Evolutionary conservation across 352 stramenopile genomes (phyloP), one percentile per base, ranked within the genome.

Genomic region (Phytophthora foliorum): DNA sequence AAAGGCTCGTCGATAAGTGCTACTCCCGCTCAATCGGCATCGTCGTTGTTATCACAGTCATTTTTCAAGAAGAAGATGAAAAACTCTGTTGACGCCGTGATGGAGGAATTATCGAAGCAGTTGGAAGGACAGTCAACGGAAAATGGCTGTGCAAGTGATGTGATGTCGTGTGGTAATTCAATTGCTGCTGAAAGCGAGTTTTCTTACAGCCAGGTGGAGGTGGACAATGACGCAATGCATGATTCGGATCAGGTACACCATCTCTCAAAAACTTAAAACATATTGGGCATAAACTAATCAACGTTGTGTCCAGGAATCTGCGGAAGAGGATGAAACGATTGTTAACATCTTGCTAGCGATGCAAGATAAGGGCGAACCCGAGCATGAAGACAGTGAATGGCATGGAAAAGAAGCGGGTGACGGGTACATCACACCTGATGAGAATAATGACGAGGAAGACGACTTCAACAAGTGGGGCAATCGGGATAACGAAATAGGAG

Each of bases 41-140:
- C 81, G 6, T 84, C 83, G 29, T 55, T 92, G 24, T 56, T 96
- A 13, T 95, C 89, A 2, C 89, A 96, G 49, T 95, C 89, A 14
- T 89, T 89, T 77, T 96, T 94, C 44, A 72, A 80, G 6, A 74
- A 91, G n/a, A 91, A 90, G 38, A 91, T 95, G 78, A 75, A 88
- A 64, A 72, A 86, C 9, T 90, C 87, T 10, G 57, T 91, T 8
- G 67, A 84, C n/a, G 38, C 57, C 4, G 80, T 96, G 7, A 69
- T 96, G 25, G 27, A 80, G 11, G 57, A 80, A 29, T 69, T 94
- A 49, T 53, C 77, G 27, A 72, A 72, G 9, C 59, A 78, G 41
- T 5, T 57, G 25, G 24, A 64, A 57, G 48, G 19, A 34, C 36
- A 67, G 14, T 46, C 39, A 32, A 65, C 21, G 9, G 67, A 56